Evolutionary conservation across 768 basidiomycete species (phyloP).

Genomic region (Suillus brevipes): DNA sequence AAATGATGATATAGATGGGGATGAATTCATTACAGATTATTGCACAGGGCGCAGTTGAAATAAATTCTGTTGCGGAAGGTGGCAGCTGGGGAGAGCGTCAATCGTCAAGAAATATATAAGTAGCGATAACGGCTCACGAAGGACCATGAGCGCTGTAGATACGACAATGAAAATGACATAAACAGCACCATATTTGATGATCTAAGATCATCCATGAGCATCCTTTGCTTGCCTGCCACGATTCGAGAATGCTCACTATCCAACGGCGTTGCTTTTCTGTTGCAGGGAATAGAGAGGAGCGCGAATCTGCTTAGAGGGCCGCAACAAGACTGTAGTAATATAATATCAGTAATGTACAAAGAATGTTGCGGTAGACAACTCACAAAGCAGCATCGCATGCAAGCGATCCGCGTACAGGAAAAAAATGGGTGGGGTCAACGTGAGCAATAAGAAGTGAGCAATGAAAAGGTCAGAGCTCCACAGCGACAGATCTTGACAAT

Average conservation of each 20-base stretch:
- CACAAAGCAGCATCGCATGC: slow-evolving; percentile 90
- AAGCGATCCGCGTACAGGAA: slow-evolving; percentile 90
- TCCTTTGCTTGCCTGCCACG: slow-evolving; percentile 4
- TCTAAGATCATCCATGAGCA: slow-evolving; percentile 40
- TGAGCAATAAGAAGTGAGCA: slow-evolving; percentile 84
- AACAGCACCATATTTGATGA: slow-evolving; percentile 80
- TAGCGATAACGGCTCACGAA: slow-evolving; percentile 57
- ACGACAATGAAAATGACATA: slow-evolving; percentile 67
- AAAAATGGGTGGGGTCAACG: slow-evolving; percentile 84
- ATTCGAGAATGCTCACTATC: slow-evolving; percentile 59
- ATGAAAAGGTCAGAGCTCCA: slow-evolving; percentile 95
- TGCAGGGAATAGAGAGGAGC: slow-evolving; percentile 89
- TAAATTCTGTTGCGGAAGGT: slow-evolving; percentile 60
- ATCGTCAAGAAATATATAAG: slow-evolving; percentile 14
- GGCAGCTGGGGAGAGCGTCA: slow-evolving; percentile 43
- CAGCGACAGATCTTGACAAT: slow-evolving; percentile 94
- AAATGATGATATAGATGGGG: slow-evolving; percentile 22
- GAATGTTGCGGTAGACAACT: slow-evolving; percentile 33
- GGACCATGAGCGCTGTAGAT: slow-evolving; percentile 74
- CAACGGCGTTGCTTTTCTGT: slow-evolving; percentile 87
- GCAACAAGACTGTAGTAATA: slow-evolving; percentile 81
- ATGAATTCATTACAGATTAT: slow-evolving; percentile 53
- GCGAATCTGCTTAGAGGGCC: slow-evolving; percentile 91
- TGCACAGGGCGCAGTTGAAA: slow-evolving; percentile 66
- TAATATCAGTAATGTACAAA: slow-evolving; percentile 20